phyloP scores from a whole-genome alignment of 371 early-diverging fungal species.

The Rhizopus delemar region DNA sequence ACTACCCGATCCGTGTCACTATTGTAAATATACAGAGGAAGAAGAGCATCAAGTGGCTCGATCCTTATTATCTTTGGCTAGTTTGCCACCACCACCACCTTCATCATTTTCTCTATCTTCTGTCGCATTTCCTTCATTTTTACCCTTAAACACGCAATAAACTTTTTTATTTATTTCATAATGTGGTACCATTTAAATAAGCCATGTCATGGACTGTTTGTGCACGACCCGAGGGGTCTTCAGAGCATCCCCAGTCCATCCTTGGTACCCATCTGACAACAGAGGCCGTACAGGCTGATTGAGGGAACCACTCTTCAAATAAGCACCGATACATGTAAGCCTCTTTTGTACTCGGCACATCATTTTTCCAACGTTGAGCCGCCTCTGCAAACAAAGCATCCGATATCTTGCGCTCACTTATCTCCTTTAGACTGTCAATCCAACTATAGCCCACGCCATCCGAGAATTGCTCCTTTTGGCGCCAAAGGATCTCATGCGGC shows the following conservation, averaged over 20 bases:
- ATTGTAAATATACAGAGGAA: too few relatives aligned
- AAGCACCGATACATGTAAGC: conserved; percentile 91
- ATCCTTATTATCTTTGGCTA: too few relatives aligned
- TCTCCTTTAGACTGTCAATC: conserved; percentile 90
- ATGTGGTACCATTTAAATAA: conserved; percentile 32
- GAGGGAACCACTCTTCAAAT: conserved; percentile 89
- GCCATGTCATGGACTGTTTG: conserved; percentile 81
- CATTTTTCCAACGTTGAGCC: conserved; percentile 75
- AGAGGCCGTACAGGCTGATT: conserved; percentile 77
- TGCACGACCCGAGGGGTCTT: conserved; percentile 94
- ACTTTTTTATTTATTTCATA: conserved; percentile 15
- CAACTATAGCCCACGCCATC: conserved; percentile 97
- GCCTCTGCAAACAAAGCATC: conserved; percentile 77
- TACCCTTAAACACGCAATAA: too few relatives aligned
- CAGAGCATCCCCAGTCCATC: conserved; percentile 93
- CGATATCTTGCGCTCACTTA: conserved; percentile 67
- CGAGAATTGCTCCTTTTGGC: conserved; percentile 98
- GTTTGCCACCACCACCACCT: too few relatives aligned
- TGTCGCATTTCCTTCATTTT: too few relatives aligned
- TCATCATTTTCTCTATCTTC: too few relatives aligned
- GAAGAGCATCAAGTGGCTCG: too few relatives aligned
- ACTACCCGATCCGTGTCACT: too few relatives aligned
- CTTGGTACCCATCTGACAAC: conserved; percentile 93
- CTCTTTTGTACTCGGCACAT: conserved; percentile 94
- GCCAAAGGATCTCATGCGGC: conserved; percentile 89